Evolutionary conservation across 106 monocot species (phyloP).

Genomic region (Allium cepa): DNA sequence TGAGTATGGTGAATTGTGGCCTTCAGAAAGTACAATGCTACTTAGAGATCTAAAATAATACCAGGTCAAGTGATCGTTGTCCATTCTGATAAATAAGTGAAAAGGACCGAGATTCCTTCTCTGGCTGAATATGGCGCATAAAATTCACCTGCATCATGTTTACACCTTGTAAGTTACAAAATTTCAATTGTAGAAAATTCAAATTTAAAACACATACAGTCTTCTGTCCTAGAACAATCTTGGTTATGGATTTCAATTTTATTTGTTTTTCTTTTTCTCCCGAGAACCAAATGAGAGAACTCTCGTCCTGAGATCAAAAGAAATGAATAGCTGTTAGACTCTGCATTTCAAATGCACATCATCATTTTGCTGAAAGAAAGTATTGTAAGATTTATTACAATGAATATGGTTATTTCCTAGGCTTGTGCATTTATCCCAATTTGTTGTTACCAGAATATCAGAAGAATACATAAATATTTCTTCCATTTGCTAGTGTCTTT

Average conservation of each 20-base stretch:
- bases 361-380: no score
- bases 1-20: not conserved
- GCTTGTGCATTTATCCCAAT: no score
- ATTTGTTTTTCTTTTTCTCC: constrained; percentile 56
- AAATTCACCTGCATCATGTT: constrained; percentile 60
- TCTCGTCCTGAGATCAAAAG: constrained; percentile 52
- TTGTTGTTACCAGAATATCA: no score
- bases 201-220: constrained; percentile 26
- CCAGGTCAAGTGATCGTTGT: constrained; percentile 69
- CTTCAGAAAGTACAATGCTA: no score
- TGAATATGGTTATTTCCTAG: no score
- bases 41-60: constrained; percentile 5
- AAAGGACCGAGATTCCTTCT: constrained; percentile 53
- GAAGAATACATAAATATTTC: no score
- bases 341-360: no score
- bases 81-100: constrained; percentile 66
- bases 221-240: constrained; percentile 50
- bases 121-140: constrained; percentile 38
- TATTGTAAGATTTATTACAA: no score
- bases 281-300: constrained; percentile 54
- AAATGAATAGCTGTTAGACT: not conserved
- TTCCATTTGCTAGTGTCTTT: no score
- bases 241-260: constrained; percentile 41
- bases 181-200: not conserved
- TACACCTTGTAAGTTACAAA: not conserved